Percentiles rank a stretch among this genome's conserved stretches.
phyloP scores from a whole-genome alignment of 2,329 filamentous ascomycete species.

The Fusarium guadeloupense region DNA sequence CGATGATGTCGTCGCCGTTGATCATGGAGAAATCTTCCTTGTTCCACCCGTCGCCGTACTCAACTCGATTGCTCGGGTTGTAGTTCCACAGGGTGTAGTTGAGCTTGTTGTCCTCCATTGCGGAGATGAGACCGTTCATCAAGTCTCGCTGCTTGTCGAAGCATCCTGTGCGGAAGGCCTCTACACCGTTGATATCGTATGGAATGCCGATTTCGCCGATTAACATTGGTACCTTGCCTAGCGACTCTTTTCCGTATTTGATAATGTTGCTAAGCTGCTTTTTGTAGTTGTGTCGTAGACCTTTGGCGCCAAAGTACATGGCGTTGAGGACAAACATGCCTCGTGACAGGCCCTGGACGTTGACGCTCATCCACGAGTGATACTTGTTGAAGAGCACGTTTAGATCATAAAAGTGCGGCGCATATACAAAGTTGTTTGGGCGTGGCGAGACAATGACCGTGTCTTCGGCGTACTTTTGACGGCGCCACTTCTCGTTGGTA shows the following conservation, averaged over 20 bases:
- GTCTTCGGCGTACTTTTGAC: constrained; percentile 42
- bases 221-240: constrained; percentile 48
- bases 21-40: constrained; percentile 55
- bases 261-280: constrained; percentile 51
- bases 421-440: constrained; percentile 51
- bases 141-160: constrained; percentile 52
- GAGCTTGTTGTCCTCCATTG: constrained; percentile 52
- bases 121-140: constrained; percentile 51
- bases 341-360: constrained; percentile 53
- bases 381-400: constrained; percentile 52
- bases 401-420: constrained; percentile 55
- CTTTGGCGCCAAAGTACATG: constrained; percentile 52
- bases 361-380: constrained; percentile 50
- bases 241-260: constrained; percentile 45
- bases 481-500: constrained; percentile 8
- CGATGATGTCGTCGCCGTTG: constrained; percentile 47
- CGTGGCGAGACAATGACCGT: constrained; percentile 42
- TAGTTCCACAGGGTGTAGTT: constrained; percentile 54
- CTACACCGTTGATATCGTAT: constrained; percentile 51
- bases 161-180: constrained; percentile 50
- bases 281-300: constrained; percentile 51
- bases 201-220: constrained; percentile 55
- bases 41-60: constrained; percentile 55
- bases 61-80: constrained; percentile 50
- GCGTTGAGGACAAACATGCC: constrained; percentile 53